A percentile compares a stretch with the other conserved stretches of the same genome.
These are phyloP conservation scores for Colletotrichum lupini DNA, from an alignment of 2,329 filamentous ascomycete genomes.

Conservation along the genomic window DNA sequence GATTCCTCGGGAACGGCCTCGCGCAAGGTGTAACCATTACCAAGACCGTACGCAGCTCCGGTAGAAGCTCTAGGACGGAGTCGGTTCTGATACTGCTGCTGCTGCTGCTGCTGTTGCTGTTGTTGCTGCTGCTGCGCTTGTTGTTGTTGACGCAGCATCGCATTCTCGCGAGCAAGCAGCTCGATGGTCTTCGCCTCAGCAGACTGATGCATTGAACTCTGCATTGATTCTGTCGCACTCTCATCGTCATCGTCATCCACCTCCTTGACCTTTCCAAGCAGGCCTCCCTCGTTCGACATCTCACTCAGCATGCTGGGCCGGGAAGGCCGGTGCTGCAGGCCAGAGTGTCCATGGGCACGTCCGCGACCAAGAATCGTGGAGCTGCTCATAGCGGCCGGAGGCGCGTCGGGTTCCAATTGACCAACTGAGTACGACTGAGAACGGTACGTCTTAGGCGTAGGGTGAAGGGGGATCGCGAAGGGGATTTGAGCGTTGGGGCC, in stretches of 20 bases:
- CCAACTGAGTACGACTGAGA: conserved; percentile 98
- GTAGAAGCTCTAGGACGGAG: conserved; percentile 70
- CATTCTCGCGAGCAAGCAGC: conserved; percentile 71
- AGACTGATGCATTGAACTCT: conserved; percentile 64
- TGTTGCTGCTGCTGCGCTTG: conserved; percentile 61
- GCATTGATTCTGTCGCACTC: conserved; percentile 65
- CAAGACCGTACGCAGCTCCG: conserved; percentile 61
- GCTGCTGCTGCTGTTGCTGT: conserved; percentile 64
- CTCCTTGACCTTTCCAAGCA: conserved; percentile 76
- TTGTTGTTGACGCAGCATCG: conserved; percentile 68
- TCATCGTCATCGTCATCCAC: conserved; percentile 75
- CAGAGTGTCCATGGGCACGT: conserved; percentile 66
- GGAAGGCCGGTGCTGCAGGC: conserved; percentile 84
- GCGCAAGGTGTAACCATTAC: conserved; percentile 69
- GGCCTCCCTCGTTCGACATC: conserved; percentile 71
- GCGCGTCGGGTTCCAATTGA: conserved; percentile 79
- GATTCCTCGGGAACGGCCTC: conserved; percentile 73
- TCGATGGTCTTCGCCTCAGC: conserved; percentile 73
- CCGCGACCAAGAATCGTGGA: conserved; percentile 64
- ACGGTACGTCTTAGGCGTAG: conserved; percentile 90
- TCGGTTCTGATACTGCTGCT: conserved; percentile 63
- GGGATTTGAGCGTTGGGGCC: conserved; percentile 76
- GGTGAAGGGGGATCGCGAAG: conserved; percentile 88
- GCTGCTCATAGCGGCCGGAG: conserved; percentile 53
- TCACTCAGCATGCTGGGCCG: conserved; percentile 81